phyloP scores from a whole-genome alignment of 140 eudicot species.

The Senecio squalidus region DNA sequence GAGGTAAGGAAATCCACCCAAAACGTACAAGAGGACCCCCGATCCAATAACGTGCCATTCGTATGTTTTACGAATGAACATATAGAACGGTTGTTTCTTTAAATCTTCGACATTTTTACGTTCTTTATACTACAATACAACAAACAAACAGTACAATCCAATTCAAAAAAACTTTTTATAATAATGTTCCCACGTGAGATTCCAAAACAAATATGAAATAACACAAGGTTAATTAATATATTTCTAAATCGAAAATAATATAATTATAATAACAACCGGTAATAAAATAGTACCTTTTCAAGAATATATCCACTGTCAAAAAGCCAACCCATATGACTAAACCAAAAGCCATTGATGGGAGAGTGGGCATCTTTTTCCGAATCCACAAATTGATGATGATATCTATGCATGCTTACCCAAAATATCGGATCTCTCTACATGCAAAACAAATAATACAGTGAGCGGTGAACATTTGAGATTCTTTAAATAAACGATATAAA shows the following conservation, averaged over 20 bases:
- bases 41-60: constrained; percentile 54
- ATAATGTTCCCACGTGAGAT: constrained; percentile 14
- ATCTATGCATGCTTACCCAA: constrained; percentile 43
- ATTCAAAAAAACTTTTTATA: neutral
- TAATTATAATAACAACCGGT: too few species aligned
- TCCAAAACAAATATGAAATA: neutral
- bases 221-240: neutral
- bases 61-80: constrained; percentile 58
- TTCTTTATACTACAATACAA: constrained; percentile 22
- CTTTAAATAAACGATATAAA: too few species aligned
- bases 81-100: constrained; percentile 67
- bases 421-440: constrained; percentile 42
- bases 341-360: constrained; percentile 43
- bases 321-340: constrained; percentile 45
- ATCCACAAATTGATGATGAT: constrained; percentile 40
- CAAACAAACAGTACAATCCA: neutral
- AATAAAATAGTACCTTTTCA: constrained; percentile 24
- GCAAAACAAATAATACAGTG: neutral
- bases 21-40: constrained; percentile 49
- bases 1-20: constrained; percentile 77
- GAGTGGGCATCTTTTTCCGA: constrained; percentile 39
- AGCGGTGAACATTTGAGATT: too few species aligned
- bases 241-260: neutral
- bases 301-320: constrained; percentile 38
- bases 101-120: constrained; percentile 50